Evolutionary conservation across 352 stramenopile species (phyloP).

Genomic region (Phytophthora pluvialis): DNA sequence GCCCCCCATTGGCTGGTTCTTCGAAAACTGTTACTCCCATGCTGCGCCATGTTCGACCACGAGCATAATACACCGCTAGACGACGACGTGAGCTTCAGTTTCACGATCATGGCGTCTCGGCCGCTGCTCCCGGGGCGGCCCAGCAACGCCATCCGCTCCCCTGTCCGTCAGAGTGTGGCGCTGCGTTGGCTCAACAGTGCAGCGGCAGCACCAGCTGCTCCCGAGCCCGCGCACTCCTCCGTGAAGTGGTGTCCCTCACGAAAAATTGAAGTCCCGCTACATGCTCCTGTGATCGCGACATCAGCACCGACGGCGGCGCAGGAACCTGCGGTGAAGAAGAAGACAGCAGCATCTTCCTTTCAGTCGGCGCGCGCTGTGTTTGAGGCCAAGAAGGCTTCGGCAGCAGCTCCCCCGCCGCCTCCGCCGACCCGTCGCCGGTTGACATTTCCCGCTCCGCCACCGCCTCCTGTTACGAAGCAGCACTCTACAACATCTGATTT

Average conservation of each 20-base stretch:
- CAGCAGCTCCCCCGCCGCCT: not conserved
- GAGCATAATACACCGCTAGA: conserved; percentile 21
- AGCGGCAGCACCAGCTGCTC: conserved; percentile 1
- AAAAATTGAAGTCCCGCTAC: conserved; percentile 2
- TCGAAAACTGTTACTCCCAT: conserved; percentile 15
- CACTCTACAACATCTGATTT: conserved; percentile 13
- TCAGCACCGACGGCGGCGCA: not conserved
- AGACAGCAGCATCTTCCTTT: conserved; percentile 21
- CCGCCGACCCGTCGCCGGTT: conserved; percentile 18
- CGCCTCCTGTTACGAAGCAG: conserved; percentile 16
- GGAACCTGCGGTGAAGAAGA: not conserved
- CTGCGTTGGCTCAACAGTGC: conserved; percentile 30
- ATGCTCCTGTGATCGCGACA: conserved; percentile 2
- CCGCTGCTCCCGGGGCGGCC: conserved; percentile 38
- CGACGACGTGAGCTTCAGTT: not conserved
- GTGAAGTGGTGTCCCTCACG: conserved; percentile 20
- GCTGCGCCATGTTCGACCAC: conserved; percentile 3
- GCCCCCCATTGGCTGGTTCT: conserved; percentile 19
- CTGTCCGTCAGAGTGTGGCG: conserved; percentile 30
- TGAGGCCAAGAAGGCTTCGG: conserved; percentile 28
- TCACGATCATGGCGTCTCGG: conserved; percentile 44
- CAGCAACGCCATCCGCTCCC: conserved; percentile 23
- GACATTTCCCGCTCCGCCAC: not conserved
- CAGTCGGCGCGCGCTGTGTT: conserved; percentile 38
- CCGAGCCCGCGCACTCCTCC: conserved; percentile 8